Evolutionary conservation across 176 grass and related monocot genomes (phyloP), one percentile per base, ranked within the genome.

Genomic region (Eremochloa ophiuroides): DNA sequence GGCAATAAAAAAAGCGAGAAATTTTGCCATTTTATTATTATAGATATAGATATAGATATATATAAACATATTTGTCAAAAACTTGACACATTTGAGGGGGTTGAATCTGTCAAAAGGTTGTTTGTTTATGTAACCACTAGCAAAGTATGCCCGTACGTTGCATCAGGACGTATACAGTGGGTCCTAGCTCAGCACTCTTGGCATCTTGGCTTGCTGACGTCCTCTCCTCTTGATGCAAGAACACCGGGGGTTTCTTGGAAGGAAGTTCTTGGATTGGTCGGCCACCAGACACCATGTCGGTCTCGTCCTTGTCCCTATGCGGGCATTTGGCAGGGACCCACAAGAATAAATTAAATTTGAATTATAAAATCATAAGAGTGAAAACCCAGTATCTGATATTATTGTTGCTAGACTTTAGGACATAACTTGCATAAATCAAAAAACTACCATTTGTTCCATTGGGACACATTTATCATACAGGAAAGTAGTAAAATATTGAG

Each of bases 261-360:
- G 41, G 39, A 33, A 46, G 42, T 83, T 66, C 61, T 66, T 67
- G 85, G 66, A 87, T 77, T 51, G 74, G 74, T 66, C 29, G 58
- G 63, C 40, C 79, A 83, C 22, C 80, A 84, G 63, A 30, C 79
- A 83, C 22, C 80, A 84, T 88, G 86, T 79, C 80, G 60, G 59
- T 73, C n/a, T 83, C 86, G 58, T 84, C 86, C 22, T 79, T 59
- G 22, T 79, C 86, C 37, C n/a, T n/a, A n/a, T n/a, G n/a, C n/a
- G n/a, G n/a, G n/a, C n/a, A n/a, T n/a, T n/a, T n/a, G n/a, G n/a
- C n/a, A n/a, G n/a, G n/a, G n/a, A n/a, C n/a, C n/a, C 16, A 28
- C 7, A 26, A 26, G 39, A 43, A 4, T 28, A 10, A 2, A 43
- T n/a, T n/a, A n/a, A n/a, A 62, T 9, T 28, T 60, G 25, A 60